Evolutionary conservation across 1,284 basidiomycete species (phyloP), one percentile per base, ranked within the genome.

Genomic region (Malassezia pachydermatis): DNA sequence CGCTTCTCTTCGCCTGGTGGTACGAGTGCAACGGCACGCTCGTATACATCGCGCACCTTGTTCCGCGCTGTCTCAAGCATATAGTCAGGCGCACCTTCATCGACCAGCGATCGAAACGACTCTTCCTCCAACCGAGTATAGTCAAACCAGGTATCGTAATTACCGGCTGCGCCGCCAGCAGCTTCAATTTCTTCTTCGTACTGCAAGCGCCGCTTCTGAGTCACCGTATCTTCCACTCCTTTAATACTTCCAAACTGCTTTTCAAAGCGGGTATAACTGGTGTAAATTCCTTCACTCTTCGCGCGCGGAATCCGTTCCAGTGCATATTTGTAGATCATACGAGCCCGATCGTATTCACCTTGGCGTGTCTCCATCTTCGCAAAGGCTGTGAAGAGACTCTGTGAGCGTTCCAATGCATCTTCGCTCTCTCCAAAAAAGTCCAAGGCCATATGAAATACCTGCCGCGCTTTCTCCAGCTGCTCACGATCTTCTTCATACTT

Each of bases 91-190:
- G 52, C 60, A 6, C 58, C 64, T 0, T 64, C 54, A 3, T 54
- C 38, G 10, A 54, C 2, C 0, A 67, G 51, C 45, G 86, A 81
- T 22, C 79, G 76, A 60, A 82, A 80, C 0, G 88, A 86, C 33
- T 84, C 86, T 72, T 98, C 94, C 71, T 98, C 92, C 17, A 99
- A 73, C 4, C 89, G 79, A 10, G 88, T 80, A 63, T 94, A 94
- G 66, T 96, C 94, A 70, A 96, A 96, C 94, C 94, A 99, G 1
- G 86, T 84, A 72, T 98, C 92, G 65, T 96, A 98, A 72, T 96
- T 94, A n/a, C 55, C 22, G 29, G 84, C 5, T 80, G 60, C 94
- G 2, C 51, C 53, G 24, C 38, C 24, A 1, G 51, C 47, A 24
- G 54, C 47, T 17, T 45, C 33, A 19, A 65, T 39, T 42, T 64